phyloP scores from a whole-genome alignment of 805 yeast genomes.

The Candida verbasci region DNA sequence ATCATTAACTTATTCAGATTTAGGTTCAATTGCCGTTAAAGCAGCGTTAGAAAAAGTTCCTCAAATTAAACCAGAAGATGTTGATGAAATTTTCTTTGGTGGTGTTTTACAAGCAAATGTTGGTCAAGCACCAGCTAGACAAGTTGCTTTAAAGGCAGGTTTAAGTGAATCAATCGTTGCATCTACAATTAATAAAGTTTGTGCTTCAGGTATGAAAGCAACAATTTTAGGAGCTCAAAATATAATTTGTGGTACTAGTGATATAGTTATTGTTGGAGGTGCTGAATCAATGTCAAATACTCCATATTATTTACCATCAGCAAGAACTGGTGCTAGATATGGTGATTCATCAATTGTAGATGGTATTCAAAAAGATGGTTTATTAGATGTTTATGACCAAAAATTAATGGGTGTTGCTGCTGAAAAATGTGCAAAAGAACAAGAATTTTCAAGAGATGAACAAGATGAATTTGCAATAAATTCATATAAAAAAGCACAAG shows the following conservation, averaged over 20 bases:
- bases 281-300: conserved; percentile 96
- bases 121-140: conserved; percentile 98
- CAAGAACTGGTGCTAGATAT: conserved; percentile 85
- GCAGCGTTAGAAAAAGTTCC: conserved; percentile 84
- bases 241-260: conserved; percentile 83
- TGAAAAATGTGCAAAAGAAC: conserved; percentile 90
- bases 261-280: conserved; percentile 94
- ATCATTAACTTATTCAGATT: conserved; percentile 72
- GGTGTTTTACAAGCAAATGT: conserved; percentile 88
- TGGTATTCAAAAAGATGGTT: conserved; percentile 90
- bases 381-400: conserved; percentile 85
- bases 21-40: conserved; percentile 90
- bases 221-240: conserved; percentile 88
- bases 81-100: conserved; percentile 90
- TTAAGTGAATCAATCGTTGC: conserved; percentile 77
- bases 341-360: conserved; percentile 81
- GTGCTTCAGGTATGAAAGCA: conserved; percentile 95
- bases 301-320: conserved; percentile 85
- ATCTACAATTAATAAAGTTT: conserved; percentile 91
- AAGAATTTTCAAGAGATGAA: conserved; percentile 69
- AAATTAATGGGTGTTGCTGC: conserved; percentile 96
- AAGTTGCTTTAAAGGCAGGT: conserved; percentile 90
- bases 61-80: conserved; percentile 67
- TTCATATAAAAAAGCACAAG: conserved; percentile 83
- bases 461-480: conserved; percentile 86